Percentiles rank a stretch among this genome's conserved stretches.
phyloP scores from a whole-genome alignment of 768 basidiomycete genomes.

The Lyophyllum atratum region DNA sequence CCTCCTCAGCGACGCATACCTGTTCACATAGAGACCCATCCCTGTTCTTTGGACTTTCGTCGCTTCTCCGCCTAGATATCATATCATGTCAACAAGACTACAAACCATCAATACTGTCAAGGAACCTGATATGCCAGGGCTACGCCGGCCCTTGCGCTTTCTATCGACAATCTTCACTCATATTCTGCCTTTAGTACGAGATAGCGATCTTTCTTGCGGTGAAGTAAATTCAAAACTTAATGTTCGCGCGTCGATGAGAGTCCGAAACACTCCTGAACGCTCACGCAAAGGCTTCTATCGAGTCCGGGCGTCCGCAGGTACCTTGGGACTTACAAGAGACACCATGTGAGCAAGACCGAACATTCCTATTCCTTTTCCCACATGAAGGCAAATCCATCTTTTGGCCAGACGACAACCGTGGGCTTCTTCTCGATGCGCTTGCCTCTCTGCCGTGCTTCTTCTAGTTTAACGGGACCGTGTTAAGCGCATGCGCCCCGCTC shows the following conservation, averaged over 20 bases:
- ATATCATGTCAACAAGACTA: background rate
- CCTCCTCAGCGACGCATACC: background rate
- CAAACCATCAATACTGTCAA: background rate
- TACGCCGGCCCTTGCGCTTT: background rate
- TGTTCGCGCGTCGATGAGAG: background rate
- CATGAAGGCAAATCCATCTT: background rate
- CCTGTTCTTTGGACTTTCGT: background rate
- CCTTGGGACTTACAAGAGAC: background rate
- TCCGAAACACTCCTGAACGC: background rate
- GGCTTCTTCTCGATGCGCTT: background rate
- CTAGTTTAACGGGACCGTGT: constrained; percentile 1
- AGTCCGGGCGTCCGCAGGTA: background rate
- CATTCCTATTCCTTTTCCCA: background rate
- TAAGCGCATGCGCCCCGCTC: background rate
- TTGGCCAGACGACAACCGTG: background rate
- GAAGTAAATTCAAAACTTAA: background rate
- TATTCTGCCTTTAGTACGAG: background rate
- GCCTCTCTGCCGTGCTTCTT: background rate
- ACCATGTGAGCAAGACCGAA: background rate
- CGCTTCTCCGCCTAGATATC: background rate
- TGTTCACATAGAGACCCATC: background rate
- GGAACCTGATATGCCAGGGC: background rate
- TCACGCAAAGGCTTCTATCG: background rate
- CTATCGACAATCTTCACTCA: background rate
- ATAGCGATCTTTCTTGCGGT: background rate